A percentile compares a stretch with the other conserved stretches of the same genome.
Evolutionary conservation across 2,329 filamentous ascomycete genomes (phyloP).

Genomic region (Claviceps cyperi): DNA sequence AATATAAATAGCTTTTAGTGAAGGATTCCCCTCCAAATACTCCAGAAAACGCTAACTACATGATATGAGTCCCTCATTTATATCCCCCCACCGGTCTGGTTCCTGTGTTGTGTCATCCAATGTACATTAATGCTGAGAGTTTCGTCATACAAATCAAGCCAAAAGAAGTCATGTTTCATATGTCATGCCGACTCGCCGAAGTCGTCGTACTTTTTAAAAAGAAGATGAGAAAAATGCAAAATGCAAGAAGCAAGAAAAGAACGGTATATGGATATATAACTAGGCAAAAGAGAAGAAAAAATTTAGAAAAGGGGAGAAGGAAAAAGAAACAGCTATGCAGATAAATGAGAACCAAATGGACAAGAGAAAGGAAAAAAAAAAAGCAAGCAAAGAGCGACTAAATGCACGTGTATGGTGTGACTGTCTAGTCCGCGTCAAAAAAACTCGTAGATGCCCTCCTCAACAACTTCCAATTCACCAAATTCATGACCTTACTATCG

Average conservation of each 20-base stretch:
- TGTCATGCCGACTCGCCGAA: not conserved
- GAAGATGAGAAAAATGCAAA: not conserved
- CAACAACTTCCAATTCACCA: constrained; percentile 29
- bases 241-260: not conserved
- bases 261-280: too few relatives aligned
- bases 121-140: too few relatives aligned
- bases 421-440: constrained; percentile 27
- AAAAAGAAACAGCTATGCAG: not conserved
- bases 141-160: too few relatives aligned
- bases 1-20: too few relatives aligned
- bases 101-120: too few relatives aligned
- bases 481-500: constrained; percentile 32
- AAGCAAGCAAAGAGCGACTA: not conserved
- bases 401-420: not conserved
- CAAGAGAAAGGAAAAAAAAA: not conserved
- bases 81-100: too few relatives aligned
- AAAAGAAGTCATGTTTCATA: not conserved
- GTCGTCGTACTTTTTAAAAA: not conserved
- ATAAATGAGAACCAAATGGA: not conserved
- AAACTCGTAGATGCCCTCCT: constrained; percentile 29
- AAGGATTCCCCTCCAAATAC: too few relatives aligned
- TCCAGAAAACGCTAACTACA: too few relatives aligned
- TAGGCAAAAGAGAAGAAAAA: not conserved
- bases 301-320: not conserved
- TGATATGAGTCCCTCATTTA: too few relatives aligned